phyloP scores from a whole-genome alignment of 139 green algal species.

The Ostreobium quekettii region DNA sequence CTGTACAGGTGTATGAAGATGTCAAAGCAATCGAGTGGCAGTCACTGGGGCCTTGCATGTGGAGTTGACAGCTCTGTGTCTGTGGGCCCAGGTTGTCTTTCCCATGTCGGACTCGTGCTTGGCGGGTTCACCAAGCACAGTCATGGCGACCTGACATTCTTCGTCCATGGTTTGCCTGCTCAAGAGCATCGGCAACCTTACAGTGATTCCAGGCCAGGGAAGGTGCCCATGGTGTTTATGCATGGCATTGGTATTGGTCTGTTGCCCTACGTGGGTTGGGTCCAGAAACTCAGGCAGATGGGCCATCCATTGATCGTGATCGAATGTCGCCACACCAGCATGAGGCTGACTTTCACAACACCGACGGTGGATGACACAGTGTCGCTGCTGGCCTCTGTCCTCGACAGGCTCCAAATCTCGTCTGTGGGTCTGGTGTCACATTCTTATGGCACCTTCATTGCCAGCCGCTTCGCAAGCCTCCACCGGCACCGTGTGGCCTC shows the following conservation, averaged over 20 bases:
- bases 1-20: background rate
- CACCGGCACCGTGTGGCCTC: constrained; percentile 28
- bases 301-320: constrained; percentile 27
- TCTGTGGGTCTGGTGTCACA: constrained; percentile 27
- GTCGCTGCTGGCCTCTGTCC: constrained; percentile 8
- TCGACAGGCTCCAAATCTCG: constrained; percentile 3
- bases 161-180: no score
- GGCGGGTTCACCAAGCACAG: no score
- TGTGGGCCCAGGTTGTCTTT: no score
- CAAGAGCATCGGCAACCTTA: no score
- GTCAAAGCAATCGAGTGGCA: background rate
- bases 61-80: no score
- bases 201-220: no score
- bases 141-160: no score
- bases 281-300: constrained; percentile 19
- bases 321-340: constrained; percentile 39
- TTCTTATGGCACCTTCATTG: constrained; percentile 49
- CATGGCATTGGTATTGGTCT: constrained; percentile 40
- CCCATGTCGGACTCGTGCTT: no score
- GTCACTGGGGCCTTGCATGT: no score
- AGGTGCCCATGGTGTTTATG: constrained; percentile 34
- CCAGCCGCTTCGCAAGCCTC: constrained; percentile 26
- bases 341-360: constrained; percentile 27
- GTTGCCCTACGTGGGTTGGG: constrained; percentile 35
- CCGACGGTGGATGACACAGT: background rate